Evolutionary conservation across 192 early-diverging fungal genomes (phyloP).

Genomic region (Coemansia asiatica): DNA sequence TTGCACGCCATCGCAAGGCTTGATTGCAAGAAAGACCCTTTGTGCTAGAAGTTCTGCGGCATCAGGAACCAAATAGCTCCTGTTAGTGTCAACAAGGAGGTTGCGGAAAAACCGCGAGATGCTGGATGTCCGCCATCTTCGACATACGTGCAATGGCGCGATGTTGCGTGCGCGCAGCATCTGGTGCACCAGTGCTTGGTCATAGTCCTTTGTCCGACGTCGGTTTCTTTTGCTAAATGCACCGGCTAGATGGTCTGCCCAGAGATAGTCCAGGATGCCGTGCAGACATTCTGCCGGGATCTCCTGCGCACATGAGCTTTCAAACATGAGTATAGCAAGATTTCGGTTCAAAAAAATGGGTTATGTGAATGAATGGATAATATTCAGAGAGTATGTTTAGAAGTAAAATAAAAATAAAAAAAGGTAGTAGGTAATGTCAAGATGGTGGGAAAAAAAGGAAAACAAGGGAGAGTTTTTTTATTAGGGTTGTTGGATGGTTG

Average conservation of each 20-base stretch:
- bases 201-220: conserved; percentile 26
- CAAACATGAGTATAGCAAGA: conserved; percentile 2
- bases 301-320: neutral
- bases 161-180: conserved; percentile 18
- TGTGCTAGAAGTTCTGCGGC: neutral
- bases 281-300: conserved; percentile 40
- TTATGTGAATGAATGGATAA: neutral
- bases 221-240: conserved; percentile 29
- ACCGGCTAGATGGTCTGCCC: conserved; percentile 16
- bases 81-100: conserved; percentile 3
- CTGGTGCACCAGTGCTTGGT: conserved; percentile 38
- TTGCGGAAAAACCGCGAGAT: conserved; percentile 29
- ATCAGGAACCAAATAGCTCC: neutral
- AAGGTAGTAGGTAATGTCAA: too few species aligned
- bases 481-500: neutral
- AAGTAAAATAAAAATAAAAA: neutral
- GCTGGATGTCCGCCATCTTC: conserved; percentile 19
- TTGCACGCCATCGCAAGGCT: neutral
- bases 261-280: conserved; percentile 30
- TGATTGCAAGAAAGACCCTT: conserved; percentile 2
- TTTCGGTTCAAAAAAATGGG: too few species aligned
- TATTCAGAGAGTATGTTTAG: neutral
- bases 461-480: too few species aligned
- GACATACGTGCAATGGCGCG: conserved; percentile 36
- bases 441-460: too few species aligned